Evolutionary conservation across 2,329 filamentous ascomycete species (phyloP), one percentile per base, ranked within the genome.

Genomic region (Apiospora rasikravindrae): DNA sequence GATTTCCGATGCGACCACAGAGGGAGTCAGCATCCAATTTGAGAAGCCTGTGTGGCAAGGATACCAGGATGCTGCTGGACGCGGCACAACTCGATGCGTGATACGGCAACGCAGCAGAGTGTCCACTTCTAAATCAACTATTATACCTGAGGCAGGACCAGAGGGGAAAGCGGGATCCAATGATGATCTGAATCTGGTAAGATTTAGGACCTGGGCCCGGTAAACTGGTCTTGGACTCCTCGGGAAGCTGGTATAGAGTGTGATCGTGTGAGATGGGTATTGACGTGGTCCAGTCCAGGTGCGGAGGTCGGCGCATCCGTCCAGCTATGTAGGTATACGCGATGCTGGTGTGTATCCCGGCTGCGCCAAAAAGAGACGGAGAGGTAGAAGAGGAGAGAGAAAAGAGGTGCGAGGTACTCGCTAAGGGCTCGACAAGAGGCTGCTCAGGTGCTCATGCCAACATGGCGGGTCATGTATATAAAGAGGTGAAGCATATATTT

Each of bases 21-120:
- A 73, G 73, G 73, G 69, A 71, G 71, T 74, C 74, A 74, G 74
- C 72, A 70, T 76, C 75, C 76, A 72, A 75, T 77, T 76, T 74
- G 75, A 79, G 74, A 73, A 75, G 53, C 71, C 67, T 71, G 74
- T 24, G 73, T 49, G 72, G 75, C 74, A 77, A 77, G 74, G 76
- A 69, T 76, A 66, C 70, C 70, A 77, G 74, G 76, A 69, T 76
- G 67, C 70, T 71, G 76, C 74, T 73, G 49, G 70, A 74, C 72
- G 73, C 75, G 75, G 74, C 71, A 72, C 73, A 73, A 73, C 69
- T 72, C 68, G 73, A 70, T 74, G 73, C 73, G 74, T 74, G 74
- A 75, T 75, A 76, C 73, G 75, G 74, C 74, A 74, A 69, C 73
- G 71, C 75, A 75, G 75, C 74, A 74, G 68, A 74, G 74, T 69